phyloP scores from a whole-genome alignment of 2,329 filamentous ascomycete genomes.

The Stagonosporopsis chrysanthemi region DNA sequence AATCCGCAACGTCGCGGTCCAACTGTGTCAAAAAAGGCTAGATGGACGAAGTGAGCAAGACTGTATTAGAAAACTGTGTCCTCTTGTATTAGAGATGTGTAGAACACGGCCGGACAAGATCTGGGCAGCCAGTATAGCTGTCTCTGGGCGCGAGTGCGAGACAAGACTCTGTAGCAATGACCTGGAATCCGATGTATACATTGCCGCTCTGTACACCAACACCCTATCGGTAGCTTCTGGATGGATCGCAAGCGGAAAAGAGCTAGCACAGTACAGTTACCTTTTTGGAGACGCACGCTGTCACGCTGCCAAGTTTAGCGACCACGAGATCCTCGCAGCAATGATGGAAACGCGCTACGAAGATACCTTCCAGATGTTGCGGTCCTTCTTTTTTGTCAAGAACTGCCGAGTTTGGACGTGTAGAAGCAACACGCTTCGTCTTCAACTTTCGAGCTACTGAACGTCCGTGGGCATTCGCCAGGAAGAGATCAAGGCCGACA shows the following conservation, averaged over 20 bases:
- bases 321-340: neutral
- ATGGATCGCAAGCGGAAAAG: constrained; percentile 3
- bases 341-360: neutral
- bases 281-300: neutral
- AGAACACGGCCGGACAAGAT: neutral
- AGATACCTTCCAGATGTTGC: neutral
- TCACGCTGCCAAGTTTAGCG: neutral
- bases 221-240: neutral
- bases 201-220: constrained; percentile 7
- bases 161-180: neutral
- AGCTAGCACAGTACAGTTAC: neutral
- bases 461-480: neutral
- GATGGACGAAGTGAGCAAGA: neutral
- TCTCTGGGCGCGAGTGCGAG: neutral
- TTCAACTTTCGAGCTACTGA: neutral
- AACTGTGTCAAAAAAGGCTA: neutral
- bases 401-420: neutral
- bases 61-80: neutral
- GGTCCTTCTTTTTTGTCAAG: neutral
- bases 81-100: neutral
- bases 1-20: neutral
- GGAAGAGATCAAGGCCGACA: neutral
- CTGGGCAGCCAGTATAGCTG: neutral
- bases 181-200: neutral
- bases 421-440: neutral